phyloP scores from a whole-genome alignment of 345 rosid genomes.

The Triadica sebifera region DNA sequence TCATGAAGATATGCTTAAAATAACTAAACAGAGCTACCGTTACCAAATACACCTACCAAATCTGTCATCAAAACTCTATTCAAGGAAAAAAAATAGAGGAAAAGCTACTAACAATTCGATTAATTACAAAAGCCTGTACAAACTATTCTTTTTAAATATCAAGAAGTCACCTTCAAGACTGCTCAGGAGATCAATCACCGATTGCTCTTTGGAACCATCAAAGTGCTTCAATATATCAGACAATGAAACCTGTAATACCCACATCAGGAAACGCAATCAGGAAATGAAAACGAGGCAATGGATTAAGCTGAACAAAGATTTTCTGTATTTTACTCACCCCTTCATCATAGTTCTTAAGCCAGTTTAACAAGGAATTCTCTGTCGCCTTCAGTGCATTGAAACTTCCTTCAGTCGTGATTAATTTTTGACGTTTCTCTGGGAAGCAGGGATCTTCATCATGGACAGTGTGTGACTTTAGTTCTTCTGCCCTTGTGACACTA shows the following conservation, averaged over 20 bases:
- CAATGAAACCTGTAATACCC: constrained; percentile 30
- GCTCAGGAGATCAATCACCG: constrained; percentile 25
- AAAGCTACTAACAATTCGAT: background rate
- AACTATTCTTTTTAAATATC: constrained; percentile 36
- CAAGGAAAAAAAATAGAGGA: background rate
- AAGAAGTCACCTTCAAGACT: constrained; percentile 37
- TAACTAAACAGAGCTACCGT: too few species aligned
- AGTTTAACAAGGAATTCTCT: constrained; percentile 28
- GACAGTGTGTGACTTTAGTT: background rate
- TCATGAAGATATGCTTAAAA: too few species aligned
- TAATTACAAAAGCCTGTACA: constrained; percentile 35
- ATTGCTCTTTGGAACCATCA: constrained; percentile 27
- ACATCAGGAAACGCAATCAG: constrained; percentile 2
- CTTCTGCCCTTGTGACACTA: background rate
- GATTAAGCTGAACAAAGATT: background rate
- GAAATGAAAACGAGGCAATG: background rate
- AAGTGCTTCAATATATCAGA: constrained; percentile 40
- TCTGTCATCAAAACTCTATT: too few species aligned
- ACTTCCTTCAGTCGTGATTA: constrained; percentile 17
- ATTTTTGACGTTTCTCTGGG: constrained; percentile 38
- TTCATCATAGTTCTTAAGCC: constrained; percentile 31
- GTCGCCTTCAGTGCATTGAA: constrained; percentile 22
- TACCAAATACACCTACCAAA: too few species aligned
- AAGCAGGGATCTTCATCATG: constrained; percentile 3
- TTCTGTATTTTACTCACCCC: constrained; percentile 35